These are phyloP conservation scores for Neurospora sublineolata DNA, from an alignment of 495 filamentous ascomycete genomes.

Conservation along the genomic window DNA sequence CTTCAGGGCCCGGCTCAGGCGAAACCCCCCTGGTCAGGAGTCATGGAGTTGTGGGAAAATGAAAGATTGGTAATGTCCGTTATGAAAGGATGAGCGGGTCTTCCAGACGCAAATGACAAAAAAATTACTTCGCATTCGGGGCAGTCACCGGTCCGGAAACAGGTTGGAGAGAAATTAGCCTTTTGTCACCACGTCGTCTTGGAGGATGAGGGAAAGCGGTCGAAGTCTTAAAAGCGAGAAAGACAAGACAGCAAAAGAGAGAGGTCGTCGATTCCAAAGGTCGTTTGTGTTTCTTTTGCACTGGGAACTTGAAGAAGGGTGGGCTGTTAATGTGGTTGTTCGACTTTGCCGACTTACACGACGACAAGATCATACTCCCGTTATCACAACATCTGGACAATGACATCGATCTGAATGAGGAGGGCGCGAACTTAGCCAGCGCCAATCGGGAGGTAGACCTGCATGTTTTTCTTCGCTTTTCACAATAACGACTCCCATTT, in stretches of 20 bases:
- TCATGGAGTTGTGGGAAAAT: conserved; percentile 2
- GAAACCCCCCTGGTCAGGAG: conserved; percentile 3
- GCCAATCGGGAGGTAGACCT: not conserved
- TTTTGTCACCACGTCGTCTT: not conserved
- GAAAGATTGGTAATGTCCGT: conserved; percentile 20
- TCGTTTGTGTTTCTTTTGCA: not conserved
- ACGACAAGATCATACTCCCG: not conserved
- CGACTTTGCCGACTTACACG: not conserved
- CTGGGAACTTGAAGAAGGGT: not conserved
- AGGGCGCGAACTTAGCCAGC: not conserved
- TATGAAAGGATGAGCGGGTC: conserved; percentile 18
- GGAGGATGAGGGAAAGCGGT: not conserved
- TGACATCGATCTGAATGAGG: not conserved
- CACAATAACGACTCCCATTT: not conserved
- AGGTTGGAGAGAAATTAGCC: not conserved
- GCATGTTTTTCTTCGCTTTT: not conserved
- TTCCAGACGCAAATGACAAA: conserved; percentile 13
- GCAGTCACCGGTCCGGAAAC: not conserved
- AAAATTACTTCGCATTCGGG: not conserved
- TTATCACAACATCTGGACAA: not conserved
- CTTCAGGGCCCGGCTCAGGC: not conserved
- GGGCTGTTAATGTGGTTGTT: not conserved
- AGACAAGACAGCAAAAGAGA: conserved; percentile 6
- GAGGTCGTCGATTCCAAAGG: conserved; percentile 6
- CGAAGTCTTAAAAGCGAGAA: conserved; percentile 9